Evolutionary conservation across 2,329 filamentous ascomycete species (phyloP).

Genomic region (Cladosporium velox): DNA sequence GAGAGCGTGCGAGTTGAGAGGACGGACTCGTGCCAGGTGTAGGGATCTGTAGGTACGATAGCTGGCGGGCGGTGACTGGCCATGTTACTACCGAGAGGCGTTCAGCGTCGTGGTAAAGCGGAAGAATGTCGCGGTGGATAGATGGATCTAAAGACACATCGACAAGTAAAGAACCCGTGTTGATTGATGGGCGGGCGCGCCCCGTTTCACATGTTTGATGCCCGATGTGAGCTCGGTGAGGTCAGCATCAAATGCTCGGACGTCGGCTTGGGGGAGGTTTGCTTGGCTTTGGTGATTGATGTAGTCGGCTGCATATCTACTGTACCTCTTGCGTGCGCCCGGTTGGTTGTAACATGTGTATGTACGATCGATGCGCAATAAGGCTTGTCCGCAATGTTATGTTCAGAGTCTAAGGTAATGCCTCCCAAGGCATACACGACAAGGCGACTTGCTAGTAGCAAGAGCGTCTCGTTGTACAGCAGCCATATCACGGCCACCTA

Average conservation of each 20-base stretch:
- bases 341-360: neutral
- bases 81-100: neutral
- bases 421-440: neutral
- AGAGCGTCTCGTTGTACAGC: neutral
- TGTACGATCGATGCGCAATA: neutral
- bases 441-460: neutral
- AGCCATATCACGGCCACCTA: neutral
- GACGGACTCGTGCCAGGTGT: constrained; percentile 33
- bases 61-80: constrained; percentile 24
- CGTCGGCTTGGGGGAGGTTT: neutral
- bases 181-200: neutral
- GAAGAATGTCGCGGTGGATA: neutral
- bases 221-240: constrained; percentile 10
- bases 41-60: constrained; percentile 7
- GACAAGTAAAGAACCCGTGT: neutral
- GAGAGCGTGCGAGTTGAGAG: constrained; percentile 40
- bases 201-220: constrained; percentile 5
- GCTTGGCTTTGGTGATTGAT: constrained; percentile 1
- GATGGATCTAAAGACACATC: neutral
- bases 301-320: neutral
- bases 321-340: neutral
- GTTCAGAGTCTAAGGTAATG: neutral
- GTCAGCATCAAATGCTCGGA: neutral
- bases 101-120: neutral
- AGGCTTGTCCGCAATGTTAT: neutral